phyloP scores from a whole-genome alignment of 306 rosid species.

The Trichosanthes truncata region DNA sequence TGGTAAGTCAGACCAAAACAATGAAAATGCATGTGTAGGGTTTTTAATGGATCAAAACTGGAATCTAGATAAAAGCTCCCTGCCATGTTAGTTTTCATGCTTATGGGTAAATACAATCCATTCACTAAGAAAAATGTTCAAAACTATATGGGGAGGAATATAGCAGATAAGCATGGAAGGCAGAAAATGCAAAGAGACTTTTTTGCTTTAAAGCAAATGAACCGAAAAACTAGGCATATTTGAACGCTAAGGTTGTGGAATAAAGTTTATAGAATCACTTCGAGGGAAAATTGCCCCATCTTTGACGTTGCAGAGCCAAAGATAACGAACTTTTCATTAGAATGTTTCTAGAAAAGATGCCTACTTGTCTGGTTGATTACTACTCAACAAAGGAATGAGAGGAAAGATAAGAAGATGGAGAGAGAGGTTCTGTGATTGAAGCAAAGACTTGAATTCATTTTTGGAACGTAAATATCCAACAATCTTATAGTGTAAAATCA shows the following conservation, averaged over 20 bases:
- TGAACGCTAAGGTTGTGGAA: not conserved
- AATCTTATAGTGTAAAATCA: not conserved
- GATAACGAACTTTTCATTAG: not conserved
- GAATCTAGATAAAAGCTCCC: not conserved
- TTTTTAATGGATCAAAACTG: not conserved
- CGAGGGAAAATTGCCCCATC: not conserved
- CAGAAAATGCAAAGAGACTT: not conserved
- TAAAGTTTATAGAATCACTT: not conserved
- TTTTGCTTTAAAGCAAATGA: not conserved
- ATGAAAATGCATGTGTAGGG: not conserved
- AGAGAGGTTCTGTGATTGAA: not conserved
- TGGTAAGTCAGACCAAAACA: not conserved
- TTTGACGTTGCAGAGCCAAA: not conserved
- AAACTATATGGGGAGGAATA: not conserved
- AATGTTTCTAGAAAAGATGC: conserved; percentile 1
- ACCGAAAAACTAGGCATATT: not conserved
- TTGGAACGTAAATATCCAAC: not conserved
- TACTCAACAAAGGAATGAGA: not conserved
- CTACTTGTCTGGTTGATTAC: not conserved
- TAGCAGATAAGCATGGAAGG: not conserved
- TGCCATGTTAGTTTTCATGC: not conserved
- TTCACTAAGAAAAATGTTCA: not conserved
- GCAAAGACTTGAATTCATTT: not conserved
- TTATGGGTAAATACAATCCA: not conserved
- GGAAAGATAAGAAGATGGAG: not conserved